phyloP scores from a whole-genome alignment of 2,329 filamentous ascomycete genomes.

The Curvularia eragrostidis region DNA sequence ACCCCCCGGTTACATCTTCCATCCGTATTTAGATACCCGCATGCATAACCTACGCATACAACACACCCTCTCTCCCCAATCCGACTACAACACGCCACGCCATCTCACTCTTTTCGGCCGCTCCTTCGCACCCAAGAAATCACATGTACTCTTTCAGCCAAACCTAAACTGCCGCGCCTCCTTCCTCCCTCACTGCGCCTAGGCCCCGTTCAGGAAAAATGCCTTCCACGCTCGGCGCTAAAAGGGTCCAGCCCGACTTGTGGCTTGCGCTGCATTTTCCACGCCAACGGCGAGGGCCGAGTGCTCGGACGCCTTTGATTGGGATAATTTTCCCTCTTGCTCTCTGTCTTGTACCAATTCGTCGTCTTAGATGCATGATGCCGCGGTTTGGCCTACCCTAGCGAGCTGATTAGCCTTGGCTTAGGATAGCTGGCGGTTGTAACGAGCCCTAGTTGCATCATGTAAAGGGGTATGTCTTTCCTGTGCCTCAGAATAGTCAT shows the following conservation, averaged over 20 bases:
- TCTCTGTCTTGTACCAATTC: not conserved
- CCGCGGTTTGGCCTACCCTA: not conserved
- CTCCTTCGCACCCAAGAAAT: not conserved
- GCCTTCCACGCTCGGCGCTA: conserved; percentile 12
- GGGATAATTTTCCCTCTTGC: not conserved
- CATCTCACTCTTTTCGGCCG: not conserved
- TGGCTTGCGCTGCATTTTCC: conserved; percentile 36
- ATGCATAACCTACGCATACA: not conserved
- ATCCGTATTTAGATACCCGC: not conserved
- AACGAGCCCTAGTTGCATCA: not conserved
- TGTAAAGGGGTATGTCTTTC: not conserved
- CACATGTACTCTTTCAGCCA: not conserved
- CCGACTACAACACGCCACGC: not conserved
- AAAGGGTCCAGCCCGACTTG: conserved; percentile 34
- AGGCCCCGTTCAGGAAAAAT: not conserved
- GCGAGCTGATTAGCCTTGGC: not conserved
- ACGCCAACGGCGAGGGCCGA: conserved; percentile 27
- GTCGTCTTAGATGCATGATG: not conserved
- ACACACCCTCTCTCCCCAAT: not conserved
- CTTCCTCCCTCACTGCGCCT: not conserved
- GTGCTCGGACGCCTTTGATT: conserved; percentile 10
- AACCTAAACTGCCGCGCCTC: not conserved
- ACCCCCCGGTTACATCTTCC: not conserved
- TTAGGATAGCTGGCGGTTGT: not conserved
- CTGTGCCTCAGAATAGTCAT: not conserved